Evolutionary conservation across 768 basidiomycete genomes (phyloP).

Genomic region (Hysterangium stoloniferum): DNA sequence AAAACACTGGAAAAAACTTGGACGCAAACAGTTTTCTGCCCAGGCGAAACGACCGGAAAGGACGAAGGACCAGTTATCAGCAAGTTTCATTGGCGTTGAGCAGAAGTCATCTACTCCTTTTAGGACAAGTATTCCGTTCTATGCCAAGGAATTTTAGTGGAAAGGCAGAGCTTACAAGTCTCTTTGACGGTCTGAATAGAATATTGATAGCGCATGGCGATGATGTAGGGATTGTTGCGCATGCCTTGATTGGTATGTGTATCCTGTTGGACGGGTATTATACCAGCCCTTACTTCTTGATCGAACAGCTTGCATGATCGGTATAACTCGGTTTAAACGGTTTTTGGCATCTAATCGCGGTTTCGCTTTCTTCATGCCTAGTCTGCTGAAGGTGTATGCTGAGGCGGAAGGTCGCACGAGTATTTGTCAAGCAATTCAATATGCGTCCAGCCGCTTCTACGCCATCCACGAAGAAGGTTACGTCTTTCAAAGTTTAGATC

Average conservation of each 20-base stretch:
- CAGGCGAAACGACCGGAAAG: neutral
- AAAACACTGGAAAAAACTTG: slow-evolving; percentile 24
- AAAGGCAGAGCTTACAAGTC: slow-evolving; percentile 53
- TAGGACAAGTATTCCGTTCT: slow-evolving; percentile 63
- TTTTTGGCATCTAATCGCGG: slow-evolving; percentile 65
- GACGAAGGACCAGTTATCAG: neutral
- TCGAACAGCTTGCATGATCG: slow-evolving; percentile 56
- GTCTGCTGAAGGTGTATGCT: slow-evolving; percentile 60
- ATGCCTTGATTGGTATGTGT: slow-evolving; percentile 58
- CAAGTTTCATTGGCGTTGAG: slow-evolving; percentile 48
- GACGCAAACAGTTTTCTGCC: slow-evolving; percentile 44
- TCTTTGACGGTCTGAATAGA: slow-evolving; percentile 65
- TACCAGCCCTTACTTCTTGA: slow-evolving; percentile 8
- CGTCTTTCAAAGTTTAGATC: slow-evolving; percentile 65
- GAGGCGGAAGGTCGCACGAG: slow-evolving; percentile 49
- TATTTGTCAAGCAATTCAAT: slow-evolving; percentile 63
- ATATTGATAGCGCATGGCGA: slow-evolving; percentile 61
- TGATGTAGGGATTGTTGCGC: slow-evolving; percentile 71
- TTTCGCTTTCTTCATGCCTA: slow-evolving; percentile 70
- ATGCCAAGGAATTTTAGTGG: slow-evolving; percentile 68
- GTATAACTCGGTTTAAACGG: slow-evolving; percentile 69
- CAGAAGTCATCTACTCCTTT: slow-evolving; percentile 59
- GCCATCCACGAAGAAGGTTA: slow-evolving; percentile 67
- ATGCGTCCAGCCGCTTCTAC: slow-evolving; percentile 63
- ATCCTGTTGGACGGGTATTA: neutral